Conservation (phyloP, 1,284 basidiomycete genomes). For the Ceratobasidium sp. region DNA sequence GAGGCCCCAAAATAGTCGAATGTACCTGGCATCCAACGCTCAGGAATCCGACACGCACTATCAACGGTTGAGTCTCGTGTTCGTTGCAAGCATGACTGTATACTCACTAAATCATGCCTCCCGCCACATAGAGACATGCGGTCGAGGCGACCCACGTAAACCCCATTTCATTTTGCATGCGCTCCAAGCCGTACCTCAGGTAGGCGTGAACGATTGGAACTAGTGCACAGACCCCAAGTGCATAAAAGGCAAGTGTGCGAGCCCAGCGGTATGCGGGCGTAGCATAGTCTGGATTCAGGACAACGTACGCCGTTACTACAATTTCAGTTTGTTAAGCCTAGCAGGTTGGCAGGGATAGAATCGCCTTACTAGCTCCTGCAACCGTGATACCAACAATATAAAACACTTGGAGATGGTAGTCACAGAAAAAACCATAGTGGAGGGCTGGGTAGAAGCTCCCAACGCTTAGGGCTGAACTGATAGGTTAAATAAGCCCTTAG, state of each 20-base stretch:
- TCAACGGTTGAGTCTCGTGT: slow-evolving; percentile 41
- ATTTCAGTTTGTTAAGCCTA: slow-evolving; percentile 38
- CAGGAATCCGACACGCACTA: slow-evolving; percentile 87
- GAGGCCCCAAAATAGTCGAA: slow-evolving; percentile 86
- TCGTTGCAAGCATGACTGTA: slow-evolving; percentile 50
- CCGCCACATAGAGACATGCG: slow-evolving; percentile 77
- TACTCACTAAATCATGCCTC: slow-evolving; percentile 86
- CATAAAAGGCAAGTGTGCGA: slow-evolving; percentile 84
- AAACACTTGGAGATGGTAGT: slow-evolving; percentile 64
- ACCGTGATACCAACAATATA: slow-evolving; percentile 70
- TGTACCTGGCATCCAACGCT: slow-evolving; percentile 79
- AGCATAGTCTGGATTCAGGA: slow-evolving; percentile 83
- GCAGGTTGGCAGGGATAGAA: slow-evolving; percentile 45
- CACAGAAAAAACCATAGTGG: slow-evolving; percentile 78
- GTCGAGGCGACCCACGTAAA: slow-evolving; percentile 76
- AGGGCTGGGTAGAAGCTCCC: slow-evolving; percentile 43
- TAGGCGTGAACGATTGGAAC: slow-evolving; percentile 80
- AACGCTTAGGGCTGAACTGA: slow-evolving; percentile 66
- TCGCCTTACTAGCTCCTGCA: slow-evolving; percentile 72
- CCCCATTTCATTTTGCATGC: slow-evolving; percentile 73
- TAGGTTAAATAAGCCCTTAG: slow-evolving; percentile 55
- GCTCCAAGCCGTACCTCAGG: slow-evolving; percentile 68
- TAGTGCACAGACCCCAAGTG: slow-evolving; percentile 79
- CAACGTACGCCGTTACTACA: slow-evolving; percentile 77
- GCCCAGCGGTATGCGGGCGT: slow-evolving; percentile 81